Conservation (phyloP, 2,329 filamentous ascomycete species). For the Aspergillus fructus region DNA sequence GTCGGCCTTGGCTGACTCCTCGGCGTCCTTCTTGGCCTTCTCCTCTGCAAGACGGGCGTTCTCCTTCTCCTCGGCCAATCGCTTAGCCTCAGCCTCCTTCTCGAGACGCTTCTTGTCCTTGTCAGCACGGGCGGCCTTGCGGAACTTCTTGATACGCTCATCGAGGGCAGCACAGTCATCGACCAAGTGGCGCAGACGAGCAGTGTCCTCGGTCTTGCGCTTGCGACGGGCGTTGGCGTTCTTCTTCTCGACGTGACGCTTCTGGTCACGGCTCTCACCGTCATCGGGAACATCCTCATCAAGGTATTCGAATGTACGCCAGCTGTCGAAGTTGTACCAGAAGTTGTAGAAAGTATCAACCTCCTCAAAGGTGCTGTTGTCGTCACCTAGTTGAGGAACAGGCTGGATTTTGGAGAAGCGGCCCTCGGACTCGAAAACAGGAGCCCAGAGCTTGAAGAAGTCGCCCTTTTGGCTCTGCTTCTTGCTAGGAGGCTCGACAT, state of each 20-base stretch:
- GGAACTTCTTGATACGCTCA: conserved; percentile 97
- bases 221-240: conserved; percentile 97
- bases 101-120: conserved; percentile 96
- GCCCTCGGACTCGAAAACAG: conserved; percentile 85
- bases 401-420: conserved; percentile 92
- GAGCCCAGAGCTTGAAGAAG: conserved; percentile 93
- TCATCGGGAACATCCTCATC: conserved; percentile 99
- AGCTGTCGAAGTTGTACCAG: conserved; percentile 99
- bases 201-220: conserved; percentile 98
- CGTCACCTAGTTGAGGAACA: conserved; percentile 81
- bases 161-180: conserved; percentile 82
- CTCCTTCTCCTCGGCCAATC: conserved; percentile 78
- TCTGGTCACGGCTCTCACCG: conserved; percentile 98
- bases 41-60: conserved; percentile 83
- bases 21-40: conserved; percentile 75
- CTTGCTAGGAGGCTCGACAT: conserved; percentile 89
- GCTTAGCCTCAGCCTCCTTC: conserved; percentile 87
- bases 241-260: conserved; percentile 97
- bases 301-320: conserved; percentile 95
- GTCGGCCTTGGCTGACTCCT: conserved; percentile 80
- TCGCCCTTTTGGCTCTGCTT: conserved; percentile 83
- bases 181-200: conserved; percentile 83
- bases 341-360: conserved; percentile 99
- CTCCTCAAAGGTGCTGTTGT: conserved; percentile 80
- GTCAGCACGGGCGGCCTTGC: conserved; percentile 82